Evolutionary conservation across 2,329 filamentous ascomycete genomes (phyloP), one percentile per base, ranked within the genome.

Genomic region (Penicillium fuscoglaucum): DNA sequence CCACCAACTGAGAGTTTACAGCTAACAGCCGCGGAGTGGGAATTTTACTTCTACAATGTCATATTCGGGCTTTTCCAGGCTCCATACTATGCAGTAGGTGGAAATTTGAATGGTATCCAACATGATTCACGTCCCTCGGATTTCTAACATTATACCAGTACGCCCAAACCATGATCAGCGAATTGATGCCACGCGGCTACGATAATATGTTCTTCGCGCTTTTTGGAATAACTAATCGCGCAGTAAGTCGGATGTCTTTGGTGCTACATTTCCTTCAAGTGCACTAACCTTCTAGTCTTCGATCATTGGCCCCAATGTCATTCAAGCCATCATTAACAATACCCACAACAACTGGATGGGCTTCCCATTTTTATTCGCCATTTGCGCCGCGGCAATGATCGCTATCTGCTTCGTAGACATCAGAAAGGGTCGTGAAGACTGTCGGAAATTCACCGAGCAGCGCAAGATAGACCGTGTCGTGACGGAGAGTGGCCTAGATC

Each of bases 141-240:
- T 12, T 31, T 50, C 15, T 43, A n/a, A 51, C 13, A 19, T 47
- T 48, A 40, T 19, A 8, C 31, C 55, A 74, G 64, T 78, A 78
- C 57, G 68, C 76, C 13, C 76, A 78, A 69, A 78, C 75, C 2
- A 78, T 79, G 76, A 77, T 79, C 57, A 76, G 74, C 46, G 76
- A 79, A 41, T 68, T 78, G 15, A 78, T 76, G 62, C 76, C 76
- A 2, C 66, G 69, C 15, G 76, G 76, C 15, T 78, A 77, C 47
- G 76, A 78, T 56, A 78, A 78, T 21, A 78, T 78, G 74, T 78
- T 78, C 59, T 78, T 78, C 37, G 75, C 75, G 2, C 63, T 79
- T 3, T 78, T 78, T 56, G 76, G 76, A 5, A 78, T 78, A 44
- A 78, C 76, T 1, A 78, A 78, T 57, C 73, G 76, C 15, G 75